A percentile compares a stretch with the other conserved stretches of the same genome.
These are phyloP conservation scores for Trichoderma sp. DNA, from an alignment of 2,329 filamentous ascomycete genomes.

Conservation along the genomic window DNA sequence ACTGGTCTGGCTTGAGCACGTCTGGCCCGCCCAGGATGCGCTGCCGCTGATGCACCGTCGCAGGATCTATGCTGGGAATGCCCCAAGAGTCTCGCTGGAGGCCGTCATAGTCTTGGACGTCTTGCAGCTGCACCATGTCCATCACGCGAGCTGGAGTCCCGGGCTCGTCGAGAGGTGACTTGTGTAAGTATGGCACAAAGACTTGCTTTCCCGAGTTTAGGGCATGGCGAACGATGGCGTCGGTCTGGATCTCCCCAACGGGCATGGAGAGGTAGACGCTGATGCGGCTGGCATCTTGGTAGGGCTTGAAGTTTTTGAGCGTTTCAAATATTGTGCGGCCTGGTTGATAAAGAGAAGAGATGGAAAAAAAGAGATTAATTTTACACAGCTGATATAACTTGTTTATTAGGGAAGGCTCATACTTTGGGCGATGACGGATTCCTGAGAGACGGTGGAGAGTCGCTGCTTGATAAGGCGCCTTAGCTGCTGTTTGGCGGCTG, in stretches of 20 bases:
- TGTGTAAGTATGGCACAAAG: constrained; percentile 88
- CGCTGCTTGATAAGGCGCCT: constrained; percentile 68
- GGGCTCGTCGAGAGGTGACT: constrained; percentile 48
- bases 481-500: constrained; percentile 74
- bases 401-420: constrained; percentile 36
- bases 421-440: constrained; percentile 71
- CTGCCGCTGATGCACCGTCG: constrained; percentile 65
- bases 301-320: constrained; percentile 70
- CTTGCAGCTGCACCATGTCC: constrained; percentile 87
- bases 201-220: constrained; percentile 77
- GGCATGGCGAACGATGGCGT: constrained; percentile 78
- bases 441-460: constrained; percentile 62
- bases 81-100: constrained; percentile 84
- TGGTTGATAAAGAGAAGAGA: constrained; percentile 39
- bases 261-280: constrained; percentile 96
- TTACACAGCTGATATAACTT: background rate
- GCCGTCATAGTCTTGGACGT: constrained; percentile 74
- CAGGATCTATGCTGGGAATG: constrained; percentile 78
- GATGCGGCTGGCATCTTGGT: constrained; percentile 71
- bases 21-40: constrained; percentile 71
- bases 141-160: constrained; percentile 69
- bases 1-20: constrained; percentile 43
- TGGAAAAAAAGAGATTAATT: background rate
- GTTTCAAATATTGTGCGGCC: constrained; percentile 65
- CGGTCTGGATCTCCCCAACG: constrained; percentile 79